Conservation (phyloP, 2,329 filamentous ascomycete species). For the Penicillium digitatum region DNA sequence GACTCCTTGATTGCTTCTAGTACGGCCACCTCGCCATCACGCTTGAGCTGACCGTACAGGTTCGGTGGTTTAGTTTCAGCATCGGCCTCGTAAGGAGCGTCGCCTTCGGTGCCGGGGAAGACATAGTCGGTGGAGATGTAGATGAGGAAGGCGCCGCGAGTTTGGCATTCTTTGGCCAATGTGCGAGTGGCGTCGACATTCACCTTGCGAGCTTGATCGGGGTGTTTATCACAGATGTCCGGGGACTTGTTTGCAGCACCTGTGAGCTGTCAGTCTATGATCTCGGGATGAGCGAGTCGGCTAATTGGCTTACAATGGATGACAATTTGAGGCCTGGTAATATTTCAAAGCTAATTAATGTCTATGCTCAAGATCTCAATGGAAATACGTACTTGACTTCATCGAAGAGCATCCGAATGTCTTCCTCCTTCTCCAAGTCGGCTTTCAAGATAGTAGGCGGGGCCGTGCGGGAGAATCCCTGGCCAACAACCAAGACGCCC, state of each 20-base stretch:
- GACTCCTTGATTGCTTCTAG: constrained; percentile 55
- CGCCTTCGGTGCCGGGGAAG: constrained; percentile 72
- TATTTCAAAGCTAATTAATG: constrained; percentile 1
- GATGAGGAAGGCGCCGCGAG: constrained; percentile 52
- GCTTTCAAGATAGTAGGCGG: constrained; percentile 63
- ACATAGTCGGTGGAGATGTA: constrained; percentile 72
- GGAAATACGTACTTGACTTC: constrained; percentile 48
- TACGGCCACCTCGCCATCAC: constrained; percentile 66
- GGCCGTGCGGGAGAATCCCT: constrained; percentile 69
- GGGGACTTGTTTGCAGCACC: constrained; percentile 85
- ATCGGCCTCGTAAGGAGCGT: constrained; percentile 73
- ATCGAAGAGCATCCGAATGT: constrained; percentile 48
- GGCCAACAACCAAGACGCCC: constrained; percentile 68
- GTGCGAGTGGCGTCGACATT: constrained; percentile 68
- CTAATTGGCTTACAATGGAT: constrained; percentile 64
- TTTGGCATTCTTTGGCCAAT: constrained; percentile 64
- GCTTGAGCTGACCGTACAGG: constrained; percentile 71
- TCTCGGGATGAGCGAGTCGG: neutral
- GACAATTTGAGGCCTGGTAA: constrained; percentile 65
- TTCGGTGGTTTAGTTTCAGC: constrained; percentile 68
- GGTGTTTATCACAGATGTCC: constrained; percentile 77
- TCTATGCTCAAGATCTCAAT: neutral
- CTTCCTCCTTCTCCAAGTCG: constrained; percentile 46
- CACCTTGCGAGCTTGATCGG: constrained; percentile 66
- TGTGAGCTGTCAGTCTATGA: constrained; percentile 34